Evolutionary conservation across 108 stramenopile species (phyloP), one percentile per base, ranked within the genome.

Genomic region (Cyclotella baltica): DNA sequence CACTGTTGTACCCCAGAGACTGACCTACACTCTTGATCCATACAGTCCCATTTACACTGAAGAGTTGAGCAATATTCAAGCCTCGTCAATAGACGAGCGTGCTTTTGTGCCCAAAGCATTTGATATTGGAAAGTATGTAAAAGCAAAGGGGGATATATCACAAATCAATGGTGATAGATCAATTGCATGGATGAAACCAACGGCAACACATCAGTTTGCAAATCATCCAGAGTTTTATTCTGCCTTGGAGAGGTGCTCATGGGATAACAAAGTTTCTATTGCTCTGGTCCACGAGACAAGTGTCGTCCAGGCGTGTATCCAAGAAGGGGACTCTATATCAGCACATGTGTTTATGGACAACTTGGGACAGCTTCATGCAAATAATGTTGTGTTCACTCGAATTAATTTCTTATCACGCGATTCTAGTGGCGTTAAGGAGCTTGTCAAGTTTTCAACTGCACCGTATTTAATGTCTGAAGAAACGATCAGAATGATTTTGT

Each of bases 161-260:
- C 47, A n/a, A 6, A 48, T 48, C 6, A n/a, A 48, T 4, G 1
- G n/a, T 2, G 47, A 6, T 6, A 48, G n/a, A 48, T 2, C 2
- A 16, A 48, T 48, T 48, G 47, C 47, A n/a, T 48, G 47, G 47
- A 48, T 48, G 47, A 48, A 48, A n/a, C 47, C 47, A 48, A 48
- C 47, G 2, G 6, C 6, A n/a, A 16, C n/a, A 1, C 47, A 48
- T 48, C 47, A 48, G 47, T 48, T 48, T 48, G 47, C 47, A 1
- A 48, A n/a, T 6, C 47, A 48, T n/a, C 47, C 47, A n/a, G 47
- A 48, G n/a, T 48, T 48, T 48, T 48, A 48, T 6, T 2, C 47
- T 2, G 47, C 47, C 6, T n/a, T 48, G n/a, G 19, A 48, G n/a
- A 48, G n/a, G n/a, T 48, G 47, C n/a, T n/a, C 2, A n/a, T 2